Evolutionary conservation across 176 grass and related monocot genomes (phyloP), one percentile per base, ranked within the genome.

Genomic region (Oryza glumipatula): DNA sequence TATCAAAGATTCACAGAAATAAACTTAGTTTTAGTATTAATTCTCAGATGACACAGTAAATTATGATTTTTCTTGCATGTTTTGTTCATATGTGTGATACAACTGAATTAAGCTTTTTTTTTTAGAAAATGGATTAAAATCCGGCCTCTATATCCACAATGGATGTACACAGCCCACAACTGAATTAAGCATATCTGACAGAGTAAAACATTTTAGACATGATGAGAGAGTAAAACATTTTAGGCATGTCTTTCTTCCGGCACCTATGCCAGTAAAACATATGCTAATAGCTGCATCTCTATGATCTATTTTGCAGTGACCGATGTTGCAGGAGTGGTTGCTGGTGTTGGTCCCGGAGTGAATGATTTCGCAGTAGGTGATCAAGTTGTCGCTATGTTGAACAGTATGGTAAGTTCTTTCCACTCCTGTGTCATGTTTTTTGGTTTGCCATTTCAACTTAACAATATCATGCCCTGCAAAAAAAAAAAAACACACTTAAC

Each of bases 271-370:
- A 38, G 36, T 38, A 23, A 23, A 65, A 47, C 12, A 14, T 68
- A 14, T 68, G 52, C 21, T 90, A 63, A 70, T 49, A 46, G 19
- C 1, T 66, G 17, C 39, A n/a, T 30, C 32, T 49, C 79, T 80
- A 6, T 7, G 19, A 12, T 49, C 47, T 49, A 9, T 61, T 49
- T 76, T 80, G 82, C 73, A 92, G 92, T 78, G 24, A 82, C 80
- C 81, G 90, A 97, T 70, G 85, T 92, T 17, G 87, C 92, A 10
- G 94, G 94, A 89, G 67, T 81, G 26, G 80, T 97, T 47, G 88
- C 83, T 39, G 77, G 28, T 36, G 77, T 94, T 70, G 90, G 92
- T 63, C 70, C 92, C 17, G 88, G 90, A 52, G 78, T 91, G 3
- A 30, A 77, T 19, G 80, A 46, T 45, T 83, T 97, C 44, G 26